Evolutionary conservation across 306 rosid genomes (phyloP).

Genomic region (Corylus avellana): DNA sequence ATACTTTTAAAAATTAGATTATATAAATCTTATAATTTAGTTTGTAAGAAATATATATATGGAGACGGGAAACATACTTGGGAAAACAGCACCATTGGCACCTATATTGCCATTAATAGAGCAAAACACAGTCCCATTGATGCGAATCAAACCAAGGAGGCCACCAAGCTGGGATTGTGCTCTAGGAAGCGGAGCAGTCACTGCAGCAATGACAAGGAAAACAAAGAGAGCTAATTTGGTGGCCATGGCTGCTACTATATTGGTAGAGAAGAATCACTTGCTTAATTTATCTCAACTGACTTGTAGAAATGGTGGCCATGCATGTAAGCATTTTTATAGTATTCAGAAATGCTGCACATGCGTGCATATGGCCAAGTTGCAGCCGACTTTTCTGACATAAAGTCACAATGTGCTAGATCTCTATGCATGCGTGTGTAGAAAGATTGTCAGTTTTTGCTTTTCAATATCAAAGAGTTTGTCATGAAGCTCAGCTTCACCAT

Average conservation of each 20-base stretch:
- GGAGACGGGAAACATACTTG: constrained; percentile 24
- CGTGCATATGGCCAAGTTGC: constrained; percentile 9
- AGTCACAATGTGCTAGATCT: not conserved
- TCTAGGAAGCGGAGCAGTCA: constrained; percentile 12
- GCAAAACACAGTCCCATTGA: constrained; percentile 33
- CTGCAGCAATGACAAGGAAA: constrained; percentile 14
- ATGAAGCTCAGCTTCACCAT: not conserved
- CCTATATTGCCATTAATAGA: constrained; percentile 26
- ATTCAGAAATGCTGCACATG: no score
- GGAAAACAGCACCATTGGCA: constrained; percentile 30
- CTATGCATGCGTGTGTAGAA: not conserved
- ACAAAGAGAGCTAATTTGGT: constrained; percentile 15
- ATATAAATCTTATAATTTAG: no score
- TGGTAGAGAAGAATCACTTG: not conserved
- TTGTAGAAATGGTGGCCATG: not conserved
- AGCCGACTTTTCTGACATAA: not conserved
- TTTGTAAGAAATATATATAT: no score
- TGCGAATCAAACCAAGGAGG: constrained; percentile 7
- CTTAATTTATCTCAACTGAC: not conserved
- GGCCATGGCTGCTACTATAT: constrained; percentile 18
- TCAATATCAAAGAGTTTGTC: not conserved
- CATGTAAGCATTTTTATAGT: constrained; percentile 9
- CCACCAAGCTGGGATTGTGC: constrained; percentile 4
- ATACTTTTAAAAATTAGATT: no score
- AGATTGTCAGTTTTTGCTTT: not conserved